Evolutionary conservation across 2,329 filamentous ascomycete species (phyloP), one percentile per base, ranked within the genome.

Genomic region (Colletotrichum sp.): DNA sequence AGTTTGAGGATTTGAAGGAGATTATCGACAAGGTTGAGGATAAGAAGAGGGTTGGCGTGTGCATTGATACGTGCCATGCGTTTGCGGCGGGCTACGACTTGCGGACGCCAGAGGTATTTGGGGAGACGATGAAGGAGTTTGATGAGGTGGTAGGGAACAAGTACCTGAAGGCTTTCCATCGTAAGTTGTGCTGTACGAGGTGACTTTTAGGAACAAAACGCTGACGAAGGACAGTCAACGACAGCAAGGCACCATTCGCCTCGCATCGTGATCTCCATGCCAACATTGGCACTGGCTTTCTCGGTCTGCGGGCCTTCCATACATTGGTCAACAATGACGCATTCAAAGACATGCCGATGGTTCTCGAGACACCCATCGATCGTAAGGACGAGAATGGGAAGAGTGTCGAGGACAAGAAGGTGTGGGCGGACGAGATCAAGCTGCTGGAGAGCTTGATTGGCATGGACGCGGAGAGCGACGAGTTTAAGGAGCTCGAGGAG

Each of bases 371-470:
- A n/a, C 97, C 97, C 8, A 96, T 97, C 77, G 95, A 97, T 77
- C 89, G 89, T 48, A 91, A 91, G 61, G 92, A 91, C 21, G 86
- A 88, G 64, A 88, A 93, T 78, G 94, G 93, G 58, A 93, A 93
- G 83, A 88, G 89, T 32, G 84, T 93, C 48, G 94, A 98, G 81
- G 95, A 98, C 83, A 95, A 93, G 83, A 88, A 91, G 69, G 90
- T 98, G 18, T 98, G 96, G 96, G 96, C 96, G 1, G 90, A 93
- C 61, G 97, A 99, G 86, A 98, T 99, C 85, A 98, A 98, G 87
- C 87, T 98, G 78, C 89, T 99, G 7, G 97, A 99, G 85, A 92
- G 92, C 61, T 87, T 99, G 66, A 94, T 98, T 55, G 96, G 93
- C 9, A 95, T 96, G 91, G 94, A 98, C 82, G 83, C 91, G 0